Base-by-base conservation (phyloP, 345 rosid genomes). In the Tarenaya hassleriana region DNA sequence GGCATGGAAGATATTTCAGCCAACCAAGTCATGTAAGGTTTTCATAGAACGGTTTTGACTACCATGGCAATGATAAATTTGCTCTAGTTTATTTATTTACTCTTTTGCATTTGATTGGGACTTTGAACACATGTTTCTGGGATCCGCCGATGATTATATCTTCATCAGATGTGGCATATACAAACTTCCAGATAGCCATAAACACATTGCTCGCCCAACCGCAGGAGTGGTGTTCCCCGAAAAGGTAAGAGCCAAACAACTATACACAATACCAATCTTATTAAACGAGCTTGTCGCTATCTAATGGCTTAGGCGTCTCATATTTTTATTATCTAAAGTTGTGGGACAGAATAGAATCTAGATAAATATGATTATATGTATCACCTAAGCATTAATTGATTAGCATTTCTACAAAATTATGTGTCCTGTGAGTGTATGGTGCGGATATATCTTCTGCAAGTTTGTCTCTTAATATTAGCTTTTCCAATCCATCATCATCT, bases 11-110 rank as follows among this genome's bases (percentile, higher is more conserved):
- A 92, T 80, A 72, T 92, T 54, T 67, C 73, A 80, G 64, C 69
- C 67, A 92, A 88, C 68, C 80, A 78, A 85, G 95, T 83, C 74
- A 50, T 88, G 98, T 88, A 73, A 81, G 97, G 55, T 50, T 63
- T 50, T 17, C 9, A 45, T 50, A n/a, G 47, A 56, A 39, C 1
- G 38, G n/a, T 13, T 44, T 58, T 15, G 7, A 9, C 5, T 41
- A 24, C 29, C 29, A 24, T 24, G 2, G 29, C 2, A 24, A 24
- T 24, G 2, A 24, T 24, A 24, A n/a, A 24, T 24, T 5, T 24
- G 29, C 2, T 24, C 29, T 24, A n/a, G n/a, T n/a, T n/a, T n/a
- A n/a, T n/a, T n/a, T n/a, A n/a, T n/a, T n/a, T n/a, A n/a, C n/a
- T n/a, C 2, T 9, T 29, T 15, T 31, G 51, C 16, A 18, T 34